Percentiles rank a stretch among this genome's conserved stretches.
phyloP scores from a whole-genome alignment of 345 rosid species.

The Bruguiera gymnorhiza region DNA sequence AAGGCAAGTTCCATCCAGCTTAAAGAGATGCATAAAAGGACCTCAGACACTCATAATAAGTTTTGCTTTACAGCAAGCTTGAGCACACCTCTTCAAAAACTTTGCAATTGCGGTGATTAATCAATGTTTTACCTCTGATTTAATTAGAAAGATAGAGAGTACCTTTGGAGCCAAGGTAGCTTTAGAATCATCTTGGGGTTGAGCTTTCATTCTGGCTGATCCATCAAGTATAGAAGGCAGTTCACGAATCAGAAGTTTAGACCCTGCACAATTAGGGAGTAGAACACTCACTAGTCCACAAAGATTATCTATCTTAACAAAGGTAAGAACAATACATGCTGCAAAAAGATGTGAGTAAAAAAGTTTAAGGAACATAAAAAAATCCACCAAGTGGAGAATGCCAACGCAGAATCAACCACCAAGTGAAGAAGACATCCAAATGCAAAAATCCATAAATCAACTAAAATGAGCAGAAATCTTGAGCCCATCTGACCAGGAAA shows the following conservation, averaged over 20 bases:
- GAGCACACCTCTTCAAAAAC: neutral
- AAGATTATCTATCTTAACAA: neutral
- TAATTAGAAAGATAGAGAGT: neutral
- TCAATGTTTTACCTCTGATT: neutral
- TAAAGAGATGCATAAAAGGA: no score
- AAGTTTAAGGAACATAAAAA: neutral
- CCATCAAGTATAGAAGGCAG: slow-evolving; percentile 81
- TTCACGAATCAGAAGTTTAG: slow-evolving; percentile 67
- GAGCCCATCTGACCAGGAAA: neutral
- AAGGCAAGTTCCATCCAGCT: no score
- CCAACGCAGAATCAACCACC: no score
- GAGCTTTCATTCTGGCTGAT: slow-evolving; percentile 63
- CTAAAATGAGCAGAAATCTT: neutral
- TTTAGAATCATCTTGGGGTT: slow-evolving; percentile 80
- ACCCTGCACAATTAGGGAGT: slow-evolving; percentile 46
- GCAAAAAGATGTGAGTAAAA: neutral
- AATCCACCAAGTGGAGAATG: no score
- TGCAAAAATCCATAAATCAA: no score
- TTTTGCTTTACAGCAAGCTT: no score
- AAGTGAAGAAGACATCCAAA: no score
- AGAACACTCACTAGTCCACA: neutral
- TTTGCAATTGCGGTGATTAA: no score
- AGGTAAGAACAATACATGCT: neutral
- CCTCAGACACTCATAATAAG: no score
- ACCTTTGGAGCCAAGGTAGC: slow-evolving; percentile 94